Conservation (phyloP, 306 rosid species). For the Boehmeria nivea region DNA sequence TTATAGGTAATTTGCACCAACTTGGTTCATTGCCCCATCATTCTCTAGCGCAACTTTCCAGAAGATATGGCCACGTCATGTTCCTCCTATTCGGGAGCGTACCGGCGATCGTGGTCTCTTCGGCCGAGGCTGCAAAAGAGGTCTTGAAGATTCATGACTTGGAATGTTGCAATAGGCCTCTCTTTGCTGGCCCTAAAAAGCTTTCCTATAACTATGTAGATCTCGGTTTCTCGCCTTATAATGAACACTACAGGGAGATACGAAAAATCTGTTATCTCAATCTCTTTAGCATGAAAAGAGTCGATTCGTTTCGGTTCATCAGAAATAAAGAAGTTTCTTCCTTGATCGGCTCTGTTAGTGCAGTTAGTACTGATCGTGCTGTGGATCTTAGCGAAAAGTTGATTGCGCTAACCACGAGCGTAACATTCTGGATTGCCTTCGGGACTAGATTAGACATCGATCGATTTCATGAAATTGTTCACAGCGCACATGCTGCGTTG, state of each 20-base stretch:
- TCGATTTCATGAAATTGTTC: conserved; percentile 7
- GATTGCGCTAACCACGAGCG: conserved; percentile 12
- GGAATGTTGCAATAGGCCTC: conserved; percentile 25
- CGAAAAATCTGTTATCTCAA: conserved; percentile 27
- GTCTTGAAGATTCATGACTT: conserved; percentile 27
- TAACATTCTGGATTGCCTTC: conserved; percentile 32
- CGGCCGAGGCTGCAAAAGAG: conserved; percentile 28
- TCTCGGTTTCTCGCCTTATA: conserved; percentile 25
- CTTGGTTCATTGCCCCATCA: conserved; percentile 21
- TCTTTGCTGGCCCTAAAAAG: background rate
- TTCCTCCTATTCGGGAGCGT: conserved; percentile 15
- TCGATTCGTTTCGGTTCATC: conserved; percentile 21
- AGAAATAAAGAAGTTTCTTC: conserved; percentile 31
- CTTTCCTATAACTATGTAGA: conserved; percentile 20
- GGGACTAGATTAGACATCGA: background rate
- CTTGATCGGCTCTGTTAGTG: background rate
- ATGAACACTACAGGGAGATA: conserved; percentile 39
- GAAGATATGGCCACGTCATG: conserved; percentile 28
- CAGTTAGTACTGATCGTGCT: background rate
- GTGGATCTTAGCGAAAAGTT: conserved; percentile 24
- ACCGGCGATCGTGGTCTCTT: conserved; percentile 18
- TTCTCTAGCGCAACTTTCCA: conserved; percentile 22
- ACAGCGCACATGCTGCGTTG: conserved; percentile 7
- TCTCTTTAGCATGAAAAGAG: conserved; percentile 31
- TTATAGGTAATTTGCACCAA: conserved; percentile 18